Evolutionary conservation across 352 stramenopile species (phyloP).

Genomic region (Pythium chondricola): DNA sequence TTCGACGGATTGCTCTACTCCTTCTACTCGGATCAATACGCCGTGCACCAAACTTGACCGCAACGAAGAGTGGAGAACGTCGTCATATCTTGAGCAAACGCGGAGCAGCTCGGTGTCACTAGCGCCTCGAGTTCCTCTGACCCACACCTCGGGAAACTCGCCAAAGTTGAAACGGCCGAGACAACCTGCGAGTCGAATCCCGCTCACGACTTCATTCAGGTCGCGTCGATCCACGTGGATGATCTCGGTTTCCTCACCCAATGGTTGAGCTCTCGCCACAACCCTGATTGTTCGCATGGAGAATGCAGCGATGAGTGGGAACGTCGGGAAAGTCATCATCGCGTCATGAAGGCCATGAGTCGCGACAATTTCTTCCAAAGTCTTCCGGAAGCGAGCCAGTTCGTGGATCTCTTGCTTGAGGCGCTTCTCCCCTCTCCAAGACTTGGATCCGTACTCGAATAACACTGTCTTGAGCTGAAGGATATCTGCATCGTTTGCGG

Average conservation of each 20-base stretch:
- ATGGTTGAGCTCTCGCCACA: constrained; percentile 43
- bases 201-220: constrained; percentile 30
- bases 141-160: constrained; percentile 50
- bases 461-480: constrained; percentile 49
- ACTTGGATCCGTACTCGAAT: constrained; percentile 62
- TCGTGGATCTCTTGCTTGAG: constrained; percentile 42
- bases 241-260: constrained; percentile 30
- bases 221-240: constrained; percentile 45
- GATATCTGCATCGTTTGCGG: constrained; percentile 27
- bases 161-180: constrained; percentile 56
- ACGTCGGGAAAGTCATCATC: constrained; percentile 37
- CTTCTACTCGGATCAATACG: constrained; percentile 42
- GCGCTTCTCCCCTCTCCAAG: constrained; percentile 62
- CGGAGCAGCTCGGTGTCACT: constrained; percentile 29
- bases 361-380: constrained; percentile 43
- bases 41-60: constrained; percentile 58
- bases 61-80: constrained; percentile 53
- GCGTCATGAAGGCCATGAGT: constrained; percentile 28
- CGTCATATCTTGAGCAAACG: constrained; percentile 46
- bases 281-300: constrained; percentile 48
- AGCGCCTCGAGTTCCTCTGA: constrained; percentile 35
- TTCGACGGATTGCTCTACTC: constrained; percentile 5
- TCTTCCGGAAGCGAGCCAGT: constrained; percentile 44
- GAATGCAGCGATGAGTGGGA: constrained; percentile 55
- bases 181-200: constrained; percentile 19